Evolutionary conservation across 2,329 filamentous ascomycete species (phyloP).

Genomic region (Fusarium chaquense): DNA sequence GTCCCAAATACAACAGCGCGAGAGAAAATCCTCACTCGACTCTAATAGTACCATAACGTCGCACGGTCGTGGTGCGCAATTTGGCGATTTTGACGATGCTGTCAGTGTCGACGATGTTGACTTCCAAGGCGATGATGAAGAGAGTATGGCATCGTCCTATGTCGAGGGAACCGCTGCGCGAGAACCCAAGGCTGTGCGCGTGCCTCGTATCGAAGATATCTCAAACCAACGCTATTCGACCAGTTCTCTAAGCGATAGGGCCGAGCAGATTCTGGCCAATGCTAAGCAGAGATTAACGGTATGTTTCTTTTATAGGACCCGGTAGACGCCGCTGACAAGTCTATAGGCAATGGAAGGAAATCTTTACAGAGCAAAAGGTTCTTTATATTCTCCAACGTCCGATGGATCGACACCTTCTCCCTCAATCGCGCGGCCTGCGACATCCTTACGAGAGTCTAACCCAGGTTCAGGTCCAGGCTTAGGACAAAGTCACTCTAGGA

Average conservation of each 20-base stretch:
- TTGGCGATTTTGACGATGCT: conserved; percentile 72
- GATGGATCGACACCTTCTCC: conserved; percentile 67
- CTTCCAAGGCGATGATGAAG: conserved; percentile 76
- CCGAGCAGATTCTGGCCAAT: conserved; percentile 91
- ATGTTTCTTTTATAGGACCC: conserved; percentile 53
- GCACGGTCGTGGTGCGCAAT: conserved; percentile 61
- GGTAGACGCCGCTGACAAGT: conserved; percentile 25
- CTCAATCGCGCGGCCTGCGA: conserved; percentile 53
- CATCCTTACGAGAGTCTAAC: conserved; percentile 42
- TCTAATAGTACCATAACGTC: conserved; percentile 72
- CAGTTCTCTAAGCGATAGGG: conserved; percentile 80
- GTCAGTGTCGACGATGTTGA: conserved; percentile 73
- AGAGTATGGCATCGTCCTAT: conserved; percentile 71
- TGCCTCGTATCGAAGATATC: conserved; percentile 29
- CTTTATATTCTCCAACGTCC: conserved; percentile 63
- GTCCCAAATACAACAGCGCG: conserved; percentile 58
- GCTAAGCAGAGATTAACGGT: conserved; percentile 91
- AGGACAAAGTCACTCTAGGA: conserved; percentile 49
- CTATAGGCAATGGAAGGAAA: conserved; percentile 92
- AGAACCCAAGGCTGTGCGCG: conserved; percentile 26
- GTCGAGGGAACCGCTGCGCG: conserved; percentile 58
- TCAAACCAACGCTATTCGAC: conserved; percentile 75
- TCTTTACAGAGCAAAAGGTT: conserved; percentile 79
- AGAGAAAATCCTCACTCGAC: conserved; percentile 68
- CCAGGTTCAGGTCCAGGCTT: conserved; percentile 26